These are phyloP conservation scores for Phaeosphaeriaceae sp. DNA, from an alignment of 2,329 filamentous ascomycete species.

Conservation along the genomic window DNA sequence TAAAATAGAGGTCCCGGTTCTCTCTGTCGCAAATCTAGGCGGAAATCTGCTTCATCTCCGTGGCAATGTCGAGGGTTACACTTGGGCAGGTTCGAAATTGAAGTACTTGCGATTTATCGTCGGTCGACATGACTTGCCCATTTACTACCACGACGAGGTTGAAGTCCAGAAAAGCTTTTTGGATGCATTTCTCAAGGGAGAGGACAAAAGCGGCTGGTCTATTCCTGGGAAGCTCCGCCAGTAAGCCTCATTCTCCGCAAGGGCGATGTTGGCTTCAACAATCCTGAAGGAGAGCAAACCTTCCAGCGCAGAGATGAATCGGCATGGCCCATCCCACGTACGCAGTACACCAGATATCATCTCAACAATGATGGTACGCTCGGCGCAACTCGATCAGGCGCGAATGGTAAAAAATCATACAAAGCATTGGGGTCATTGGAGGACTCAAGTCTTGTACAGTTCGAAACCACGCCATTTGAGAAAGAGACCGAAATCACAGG, in stretches of 20 bases:
- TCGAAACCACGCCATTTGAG: not conserved
- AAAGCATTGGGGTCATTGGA: no score
- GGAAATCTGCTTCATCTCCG: constrained; percentile 60
- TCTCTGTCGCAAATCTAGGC: constrained; percentile 70
- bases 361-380: no score
- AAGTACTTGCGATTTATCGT: constrained; percentile 63
- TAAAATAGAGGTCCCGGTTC: constrained; percentile 69
- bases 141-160: constrained; percentile 52
- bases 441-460: not conserved
- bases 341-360: constrained; percentile 64
- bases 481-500: constrained; percentile 70
- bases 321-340: constrained; percentile 68
- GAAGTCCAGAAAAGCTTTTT: constrained; percentile 68
- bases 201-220: constrained; percentile 65
- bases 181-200: constrained; percentile 63
- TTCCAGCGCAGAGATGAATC: constrained; percentile 54
- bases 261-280: no score
- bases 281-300: no score
- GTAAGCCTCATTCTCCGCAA: no score
- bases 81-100: constrained; percentile 64
- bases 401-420: no score
- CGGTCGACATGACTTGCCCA: constrained; percentile 4
- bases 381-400: no score
- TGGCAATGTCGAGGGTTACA: constrained; percentile 69
- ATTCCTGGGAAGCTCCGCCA: constrained; percentile 55